Conservation (phyloP, 2,329 filamentous ascomycete species). For the Ophiosphaerella narmari region DNA sequence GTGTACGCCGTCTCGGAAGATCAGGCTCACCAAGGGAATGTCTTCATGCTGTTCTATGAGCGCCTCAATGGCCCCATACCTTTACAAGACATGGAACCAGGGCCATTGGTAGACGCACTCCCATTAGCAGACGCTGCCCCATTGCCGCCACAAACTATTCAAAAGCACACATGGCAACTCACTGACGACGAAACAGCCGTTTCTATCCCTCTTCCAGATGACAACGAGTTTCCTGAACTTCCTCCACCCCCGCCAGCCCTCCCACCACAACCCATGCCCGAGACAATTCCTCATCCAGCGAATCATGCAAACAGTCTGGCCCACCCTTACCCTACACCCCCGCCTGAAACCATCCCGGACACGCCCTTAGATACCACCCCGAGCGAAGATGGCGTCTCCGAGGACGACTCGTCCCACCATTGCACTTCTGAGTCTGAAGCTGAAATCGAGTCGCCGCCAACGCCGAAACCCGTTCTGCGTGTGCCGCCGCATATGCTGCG, state of each 20-base stretch:
- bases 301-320: not conserved
- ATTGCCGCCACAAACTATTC: conserved; percentile 18
- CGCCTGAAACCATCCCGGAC: conserved; percentile 2
- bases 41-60: conserved; percentile 98
- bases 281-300: not conserved
- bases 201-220: conserved; percentile 22
- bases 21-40: conserved; percentile 75
- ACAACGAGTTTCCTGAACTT: conserved; percentile 16
- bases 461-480: conserved; percentile 9
- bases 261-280: not conserved
- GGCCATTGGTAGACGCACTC: not conserved
- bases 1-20: conserved; percentile 76
- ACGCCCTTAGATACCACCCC: conserved; percentile 6
- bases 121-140: conserved; percentile 18
- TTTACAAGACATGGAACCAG: not conserved
- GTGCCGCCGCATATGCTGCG: conserved; percentile 32
- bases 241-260: conserved; percentile 3
- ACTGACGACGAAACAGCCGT: conserved; percentile 15
- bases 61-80: conserved; percentile 53
- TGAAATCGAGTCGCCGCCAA: conserved; percentile 11
- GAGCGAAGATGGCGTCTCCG: conserved; percentile 25
- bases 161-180: not conserved
- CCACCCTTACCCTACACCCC: conserved; percentile 13
- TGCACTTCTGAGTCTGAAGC: conserved; percentile 28
- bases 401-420: conserved; percentile 26